phyloP scores from a whole-genome alignment of 352 stramenopile species.

The Phytophthora pluvialis region DNA sequence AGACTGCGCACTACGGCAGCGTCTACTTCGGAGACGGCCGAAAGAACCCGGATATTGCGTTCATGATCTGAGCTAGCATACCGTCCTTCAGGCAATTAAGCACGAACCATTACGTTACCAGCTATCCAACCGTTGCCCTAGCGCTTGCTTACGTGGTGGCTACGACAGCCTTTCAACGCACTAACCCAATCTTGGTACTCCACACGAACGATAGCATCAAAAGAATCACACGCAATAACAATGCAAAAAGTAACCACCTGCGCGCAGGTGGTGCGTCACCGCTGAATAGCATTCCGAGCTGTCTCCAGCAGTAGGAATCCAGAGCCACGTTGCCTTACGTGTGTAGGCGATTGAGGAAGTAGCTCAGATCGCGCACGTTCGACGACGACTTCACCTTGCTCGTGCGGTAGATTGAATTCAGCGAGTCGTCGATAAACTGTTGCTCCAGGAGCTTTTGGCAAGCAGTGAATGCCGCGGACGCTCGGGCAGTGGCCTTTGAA shows the following conservation, averaged over 20 bases:
- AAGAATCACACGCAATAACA: neutral
- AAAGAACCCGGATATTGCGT: conserved; percentile 76
- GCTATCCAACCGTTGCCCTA: neutral
- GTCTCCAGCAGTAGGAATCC: neutral
- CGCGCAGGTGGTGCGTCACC: neutral
- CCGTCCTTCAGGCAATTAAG: conserved; percentile 1
- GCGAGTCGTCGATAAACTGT: conserved; percentile 60
- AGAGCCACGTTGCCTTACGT: conserved; percentile 21
- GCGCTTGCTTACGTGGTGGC: neutral
- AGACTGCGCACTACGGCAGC: conserved; percentile 56
- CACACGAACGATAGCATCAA: neutral
- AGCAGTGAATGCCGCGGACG: conserved; percentile 60
- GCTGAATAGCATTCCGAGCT: neutral
- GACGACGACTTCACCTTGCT: conserved; percentile 48
- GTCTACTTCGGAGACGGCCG: conserved; percentile 84
- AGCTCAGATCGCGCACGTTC: conserved; percentile 56
- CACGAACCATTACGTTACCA: conserved; percentile 8
- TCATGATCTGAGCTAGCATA: conserved; percentile 60
- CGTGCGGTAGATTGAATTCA: conserved; percentile 82
- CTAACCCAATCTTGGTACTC: neutral
- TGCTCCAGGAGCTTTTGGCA: conserved; percentile 61
- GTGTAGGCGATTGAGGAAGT: conserved; percentile 55
- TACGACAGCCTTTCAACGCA: neutral
- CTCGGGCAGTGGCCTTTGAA: conserved; percentile 68
- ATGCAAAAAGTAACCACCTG: neutral